Base-by-base conservation (phyloP, 2,329 filamentous ascomycete genomes). In the Seiridium unicorne region DNA sequence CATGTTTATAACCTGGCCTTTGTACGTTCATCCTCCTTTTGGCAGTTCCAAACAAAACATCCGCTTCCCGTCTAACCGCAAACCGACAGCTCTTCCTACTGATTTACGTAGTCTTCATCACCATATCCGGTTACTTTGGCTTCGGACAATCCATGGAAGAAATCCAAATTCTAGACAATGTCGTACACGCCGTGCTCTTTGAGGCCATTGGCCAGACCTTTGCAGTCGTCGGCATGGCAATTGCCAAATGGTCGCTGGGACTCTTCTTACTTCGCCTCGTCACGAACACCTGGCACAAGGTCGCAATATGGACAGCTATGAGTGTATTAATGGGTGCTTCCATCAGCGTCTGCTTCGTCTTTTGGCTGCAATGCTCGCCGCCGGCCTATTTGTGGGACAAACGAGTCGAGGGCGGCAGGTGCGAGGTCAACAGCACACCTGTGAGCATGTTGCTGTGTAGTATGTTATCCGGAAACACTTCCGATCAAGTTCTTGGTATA, bases 231-330 rank as follows among this genome's bases (percentile, higher is more conserved):
- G 60, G 56, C 11, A 61, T 61, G 56, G 49, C 53, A 6, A 51
- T 60, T 9, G 61, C 60, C 3, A 64, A 64, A 46, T 58, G 51
- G n/a, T 62, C 62, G 11, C 51, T 64, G 9, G 62, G 60, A 1
- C 47, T 64, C 1, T 64, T 64, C 48, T 42, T 62, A 3, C 42
- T 64, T 18, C 60, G 60, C 9, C 46, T 64, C n/a, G 58, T 59
- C 8, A 51, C 36, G 38, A 44, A 36, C 11, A 2, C 51, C 10
- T 64, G 62, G 62, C 62, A 64, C 58, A 59, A 58, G 51, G 47
- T 51, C 11, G 35, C 40, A 11, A 60, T 63, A 9, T 63, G 60
- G 62, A 42, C 47, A 2, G 40, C 51, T 11, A 60, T 64, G 55
- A 11, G 47, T 5, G 40, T 49, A 7, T 53, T 63, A 4, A 40